Evolutionary conservation across 495 filamentous ascomycete species (phyloP).

Genomic region (Penicillium chermesinum): DNA sequence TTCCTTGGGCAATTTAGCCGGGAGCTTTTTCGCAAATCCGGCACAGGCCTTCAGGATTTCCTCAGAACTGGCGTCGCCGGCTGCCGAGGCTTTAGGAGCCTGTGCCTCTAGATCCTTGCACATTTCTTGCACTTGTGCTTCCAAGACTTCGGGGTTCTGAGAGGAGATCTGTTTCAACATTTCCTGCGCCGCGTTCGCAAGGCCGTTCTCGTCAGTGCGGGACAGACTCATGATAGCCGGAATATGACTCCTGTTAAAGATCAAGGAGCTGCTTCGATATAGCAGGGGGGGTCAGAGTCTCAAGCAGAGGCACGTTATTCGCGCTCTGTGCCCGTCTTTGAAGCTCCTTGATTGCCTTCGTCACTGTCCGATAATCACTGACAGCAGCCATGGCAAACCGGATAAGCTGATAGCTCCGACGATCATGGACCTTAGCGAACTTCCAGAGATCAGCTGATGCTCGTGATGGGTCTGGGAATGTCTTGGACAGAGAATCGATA

Average conservation of each 20-base stretch:
- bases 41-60: slow-evolving; percentile 91
- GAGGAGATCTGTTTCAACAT: slow-evolving; percentile 89
- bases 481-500: slow-evolving; percentile 63
- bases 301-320: slow-evolving; percentile 57
- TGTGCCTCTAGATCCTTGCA: slow-evolving; percentile 78
- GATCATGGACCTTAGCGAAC: slow-evolving; percentile 88
- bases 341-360: slow-evolving; percentile 85
- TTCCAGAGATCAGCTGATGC: slow-evolving; percentile 71
- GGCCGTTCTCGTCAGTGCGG: slow-evolving; percentile 68
- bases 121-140: slow-evolving; percentile 86
- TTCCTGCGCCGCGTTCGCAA: slow-evolving; percentile 79
- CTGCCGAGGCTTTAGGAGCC: slow-evolving; percentile 61
- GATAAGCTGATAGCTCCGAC: slow-evolving; percentile 84
- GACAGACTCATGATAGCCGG: slow-evolving; percentile 83
- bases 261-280: slow-evolving; percentile 73
- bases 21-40: slow-evolving; percentile 78
- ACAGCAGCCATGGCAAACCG: slow-evolving; percentile 78
- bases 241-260: slow-evolving; percentile 93
- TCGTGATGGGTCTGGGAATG: slow-evolving; percentile 65
- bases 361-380: slow-evolving; percentile 85
- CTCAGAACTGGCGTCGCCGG: slow-evolving; percentile 63
- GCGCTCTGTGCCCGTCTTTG: slow-evolving; percentile 69
- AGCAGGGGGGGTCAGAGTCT: slow-evolving; percentile 79
- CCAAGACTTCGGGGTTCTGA: slow-evolving; percentile 80
- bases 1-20: slow-evolving; percentile 77